Conservation (phyloP, 2,329 filamentous ascomycete species). For the Pseudogymnoascus sp. region DNA sequence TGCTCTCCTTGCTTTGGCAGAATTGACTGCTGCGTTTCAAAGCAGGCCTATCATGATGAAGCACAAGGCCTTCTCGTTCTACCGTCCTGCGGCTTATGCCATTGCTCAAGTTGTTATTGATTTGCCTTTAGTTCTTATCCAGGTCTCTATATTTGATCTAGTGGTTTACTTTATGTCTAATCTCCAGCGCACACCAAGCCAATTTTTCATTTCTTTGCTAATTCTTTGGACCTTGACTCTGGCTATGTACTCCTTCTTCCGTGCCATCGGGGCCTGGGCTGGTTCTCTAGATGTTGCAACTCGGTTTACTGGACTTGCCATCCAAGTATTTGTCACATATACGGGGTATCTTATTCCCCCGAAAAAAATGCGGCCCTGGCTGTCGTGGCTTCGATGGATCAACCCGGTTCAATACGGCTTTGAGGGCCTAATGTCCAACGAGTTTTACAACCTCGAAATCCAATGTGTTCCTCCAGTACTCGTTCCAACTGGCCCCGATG, state of each 20-base stretch:
- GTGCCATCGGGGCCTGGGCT: conserved; percentile 70
- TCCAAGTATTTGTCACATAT: conserved; percentile 48
- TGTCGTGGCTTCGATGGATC: conserved; percentile 49
- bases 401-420: conserved; percentile 61
- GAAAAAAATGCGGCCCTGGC: conserved; percentile 48
- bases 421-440: conserved; percentile 72
- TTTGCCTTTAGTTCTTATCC: conserved; percentile 74
- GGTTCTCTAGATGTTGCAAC: conserved; percentile 46
- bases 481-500: conserved; percentile 41
- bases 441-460: conserved; percentile 58
- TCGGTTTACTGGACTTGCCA: conserved; percentile 60
- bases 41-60: conserved; percentile 61
- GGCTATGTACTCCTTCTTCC: conserved; percentile 81
- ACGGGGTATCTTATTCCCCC: conserved; percentile 48
- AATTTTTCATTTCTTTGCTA: conserved; percentile 82
- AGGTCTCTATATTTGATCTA: conserved; percentile 70
- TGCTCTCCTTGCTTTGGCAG: conserved; percentile 52
- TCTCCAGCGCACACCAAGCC: conserved; percentile 62
- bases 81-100: conserved; percentile 35
- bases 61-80: conserved; percentile 53
- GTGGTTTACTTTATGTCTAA: conserved; percentile 84
- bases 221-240: conserved; percentile 68
- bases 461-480: conserved; percentile 42
- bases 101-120: conserved; percentile 78
- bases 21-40: conserved; percentile 54